Conservation (phyloP, 2,329 filamentous ascomycete species). For the Bisporella sp. region DNA sequence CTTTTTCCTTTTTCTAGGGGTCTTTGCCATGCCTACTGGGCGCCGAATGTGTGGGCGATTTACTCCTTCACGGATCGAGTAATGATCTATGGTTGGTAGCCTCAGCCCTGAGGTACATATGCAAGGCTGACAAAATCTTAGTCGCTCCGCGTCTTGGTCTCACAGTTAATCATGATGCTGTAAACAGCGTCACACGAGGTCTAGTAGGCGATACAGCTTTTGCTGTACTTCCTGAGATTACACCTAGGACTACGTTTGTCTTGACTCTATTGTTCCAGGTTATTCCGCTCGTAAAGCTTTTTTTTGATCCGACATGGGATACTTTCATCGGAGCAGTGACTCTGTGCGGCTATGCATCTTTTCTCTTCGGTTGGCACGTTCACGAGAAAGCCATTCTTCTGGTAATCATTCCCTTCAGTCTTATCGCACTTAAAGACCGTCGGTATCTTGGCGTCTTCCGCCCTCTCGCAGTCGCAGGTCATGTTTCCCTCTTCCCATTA, state of each 20-base stretch:
- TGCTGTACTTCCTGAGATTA: conserved; percentile 83
- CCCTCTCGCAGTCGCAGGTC: conserved; percentile 84
- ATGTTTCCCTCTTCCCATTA: conserved; percentile 91
- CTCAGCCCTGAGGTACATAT: not conserved
- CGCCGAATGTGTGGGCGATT: conserved; percentile 92
- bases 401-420: conserved; percentile 89
- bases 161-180: conserved; percentile 62
- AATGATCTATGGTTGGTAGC: conserved; percentile 64
- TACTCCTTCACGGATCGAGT: conserved; percentile 87
- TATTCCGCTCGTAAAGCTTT: conserved; percentile 75
- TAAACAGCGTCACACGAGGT: conserved; percentile 86
- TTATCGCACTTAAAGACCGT: conserved; percentile 84
- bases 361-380: conserved; percentile 97
- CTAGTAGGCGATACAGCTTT: conserved; percentile 92
- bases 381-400: conserved; percentile 96
- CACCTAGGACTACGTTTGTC: conserved; percentile 70
- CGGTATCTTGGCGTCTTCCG: conserved; percentile 88
- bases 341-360: conserved; percentile 90
- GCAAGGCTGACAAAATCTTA: conserved; percentile 33
- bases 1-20: conserved; percentile 93
- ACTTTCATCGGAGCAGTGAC: conserved; percentile 85
- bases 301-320: conserved; percentile 75
- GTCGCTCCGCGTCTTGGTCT: conserved; percentile 79
- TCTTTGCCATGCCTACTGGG: conserved; percentile 97
- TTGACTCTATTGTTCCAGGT: conserved; percentile 78